Base-by-base conservation (phyloP, 306 rosid genomes). In the Cucumis sativus region DNA sequence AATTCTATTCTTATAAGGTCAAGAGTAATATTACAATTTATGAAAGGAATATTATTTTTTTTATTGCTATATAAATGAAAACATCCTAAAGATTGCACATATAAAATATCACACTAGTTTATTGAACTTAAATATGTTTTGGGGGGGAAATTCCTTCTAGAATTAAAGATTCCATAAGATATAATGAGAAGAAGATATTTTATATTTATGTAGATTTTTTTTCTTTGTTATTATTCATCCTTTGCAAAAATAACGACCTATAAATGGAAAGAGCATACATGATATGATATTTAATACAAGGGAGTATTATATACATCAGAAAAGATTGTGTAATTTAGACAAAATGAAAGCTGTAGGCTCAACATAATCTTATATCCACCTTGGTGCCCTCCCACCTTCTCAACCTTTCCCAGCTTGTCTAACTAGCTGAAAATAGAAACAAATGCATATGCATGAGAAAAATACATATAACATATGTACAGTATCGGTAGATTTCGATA, bases 391-490 rank as follows among this genome's bases (percentile, higher is more conserved):
- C 77, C 65, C 62, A 8, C 28, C 57, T 47, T 47, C 70, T 59
- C 28, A 16, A 69, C 77, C 72, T 78, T 63, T 49, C 77, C 90
- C 82, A 57, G 86, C 90, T 82, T 87, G 82, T 62, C 75, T 82
- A 52, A 84, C 86, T 79, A 87, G 78, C 90, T 87, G 33, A 41
- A 40, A 57, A 39, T 51, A 14, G 56, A 40, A 7, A 56, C 52
- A 23, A 52, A 58, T 4, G 43, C 23, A 76, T 25, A 43, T 7
- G 15, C n/a, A 68, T 43, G 43, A 56, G 43, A 60, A 10, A 45
- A 1, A 52, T 1, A 71, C 12, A 58, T 18, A 41, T 41, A 41
- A 28, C 30, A 28, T 28, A 28, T 41, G 7, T 43, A 43, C 10
- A 9, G 10, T 2, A 43, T 9, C 10, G 59, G 49, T 23, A 59